Conservation (phyloP, 768 basidiomycete genomes). For the Podaxis pistillaris region DNA sequence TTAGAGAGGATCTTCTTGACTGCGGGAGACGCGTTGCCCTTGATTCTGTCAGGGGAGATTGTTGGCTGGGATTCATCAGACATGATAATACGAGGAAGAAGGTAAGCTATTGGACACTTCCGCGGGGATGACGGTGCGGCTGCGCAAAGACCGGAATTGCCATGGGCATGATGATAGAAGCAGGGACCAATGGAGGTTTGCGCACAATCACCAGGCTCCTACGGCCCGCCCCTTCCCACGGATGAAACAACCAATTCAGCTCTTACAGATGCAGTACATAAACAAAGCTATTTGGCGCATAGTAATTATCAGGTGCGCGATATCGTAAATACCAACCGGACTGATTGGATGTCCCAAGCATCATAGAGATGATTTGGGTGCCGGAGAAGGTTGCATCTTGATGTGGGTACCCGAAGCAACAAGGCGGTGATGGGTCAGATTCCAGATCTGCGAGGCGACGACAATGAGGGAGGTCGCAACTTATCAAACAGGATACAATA, state of each 20-base stretch:
- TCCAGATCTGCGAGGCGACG: slow-evolving; percentile 48
- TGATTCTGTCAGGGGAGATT: slow-evolving; percentile 3
- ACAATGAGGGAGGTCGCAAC: not conserved
- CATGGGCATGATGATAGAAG: not conserved
- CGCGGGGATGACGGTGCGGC: not conserved
- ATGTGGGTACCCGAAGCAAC: slow-evolving; percentile 54
- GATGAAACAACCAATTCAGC: no score
- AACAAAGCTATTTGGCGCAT: no score
- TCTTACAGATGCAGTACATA: no score
- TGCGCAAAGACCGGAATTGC: not conserved
- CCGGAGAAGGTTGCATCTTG: slow-evolving; percentile 50
- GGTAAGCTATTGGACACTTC: no score
- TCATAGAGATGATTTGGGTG: slow-evolving; percentile 27
- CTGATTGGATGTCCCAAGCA: not conserved
- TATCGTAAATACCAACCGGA: no score
- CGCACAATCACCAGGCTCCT: not conserved
- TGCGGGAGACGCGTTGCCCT: slow-evolving; percentile 24
- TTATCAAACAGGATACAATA: no score
- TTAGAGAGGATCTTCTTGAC: slow-evolving; percentile 23
- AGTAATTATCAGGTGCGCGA: not conserved
- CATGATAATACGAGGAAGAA: not conserved
- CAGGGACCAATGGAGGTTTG: not conserved
- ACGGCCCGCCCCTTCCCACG: no score
- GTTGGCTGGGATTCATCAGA: not conserved
- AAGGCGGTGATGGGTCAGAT: slow-evolving; percentile 46